Percentiles rank a stretch among this genome's conserved stretches.
phyloP scores from a whole-genome alignment of 148 eudicot genomes.

The Vaccinium macrocarpon region DNA sequence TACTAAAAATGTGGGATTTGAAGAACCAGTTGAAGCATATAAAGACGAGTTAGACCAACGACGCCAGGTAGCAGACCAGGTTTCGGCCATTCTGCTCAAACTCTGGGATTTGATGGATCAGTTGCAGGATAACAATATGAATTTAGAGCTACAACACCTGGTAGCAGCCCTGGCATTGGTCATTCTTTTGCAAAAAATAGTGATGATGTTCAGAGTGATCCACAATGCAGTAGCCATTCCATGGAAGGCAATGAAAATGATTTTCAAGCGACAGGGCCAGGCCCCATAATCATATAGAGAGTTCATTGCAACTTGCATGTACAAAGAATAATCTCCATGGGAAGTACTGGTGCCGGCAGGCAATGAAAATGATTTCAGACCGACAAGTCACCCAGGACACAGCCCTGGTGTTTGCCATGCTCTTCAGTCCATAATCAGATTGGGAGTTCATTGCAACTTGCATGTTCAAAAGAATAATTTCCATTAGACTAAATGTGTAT shows the following conservation, averaged over 20 bases:
- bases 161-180: slow-evolving; percentile 10
- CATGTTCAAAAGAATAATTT: too few species aligned
- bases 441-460: not conserved
- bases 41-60: too few species aligned
- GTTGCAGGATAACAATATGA: slow-evolving; percentile 6
- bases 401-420: slow-evolving; percentile 66
- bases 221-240: not conserved
- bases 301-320: not conserved
- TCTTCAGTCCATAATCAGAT: slow-evolving; percentile 25
- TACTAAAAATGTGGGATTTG: too few species aligned
- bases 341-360: not conserved
- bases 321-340: not conserved
- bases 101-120: not conserved
- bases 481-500: not conserved
- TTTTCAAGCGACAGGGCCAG: slow-evolving; percentile 10
- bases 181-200: slow-evolving; percentile 22
- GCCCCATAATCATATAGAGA: slow-evolving; percentile 21
- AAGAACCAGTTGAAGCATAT: too few species aligned
- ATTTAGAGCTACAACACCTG: slow-evolving; percentile 11
- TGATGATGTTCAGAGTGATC: slow-evolving; percentile 22
- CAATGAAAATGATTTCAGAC: slow-evolving; percentile 6
- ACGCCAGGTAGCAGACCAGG: too few species aligned
- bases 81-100: not conserved
- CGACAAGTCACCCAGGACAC: slow-evolving; percentile 29
- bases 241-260: slow-evolving; percentile 4